Evolutionary conservation across 306 rosid genomes (phyloP), one percentile per base, ranked within the genome.

Genomic region (Casuarina equisetifolia): DNA sequence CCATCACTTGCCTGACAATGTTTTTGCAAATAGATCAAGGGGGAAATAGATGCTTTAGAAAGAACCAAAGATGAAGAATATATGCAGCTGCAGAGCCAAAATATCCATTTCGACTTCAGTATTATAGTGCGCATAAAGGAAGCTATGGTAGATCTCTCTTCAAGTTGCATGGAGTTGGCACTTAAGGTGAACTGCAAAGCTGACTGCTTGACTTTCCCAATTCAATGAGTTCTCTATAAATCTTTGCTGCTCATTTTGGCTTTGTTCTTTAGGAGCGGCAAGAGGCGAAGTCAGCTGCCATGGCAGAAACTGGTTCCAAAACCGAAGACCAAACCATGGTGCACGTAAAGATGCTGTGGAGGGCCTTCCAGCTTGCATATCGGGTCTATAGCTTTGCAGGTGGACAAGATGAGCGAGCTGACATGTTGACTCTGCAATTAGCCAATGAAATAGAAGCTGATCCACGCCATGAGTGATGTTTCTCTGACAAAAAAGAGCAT

Each of bases 391-490:
- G 76, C 78, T 84, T 84, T 50, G 85, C 88, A 6, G 88, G 88
- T 16, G 88, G 88, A 70, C 88, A 84, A 77, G 88, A 84, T 78
- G 88, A 84, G 66, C 70, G 88, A 43, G 88, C 88, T 13, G 88
- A 81, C 48, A 35, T 8, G 82, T 43, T 84, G 46, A 81, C 78
- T 19, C 52, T 6, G 35, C 76, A 81, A 75, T 74, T 84, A n/a
- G 88, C 88, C 2, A 71, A 59, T 8, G 83, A 81, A 74, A 81
- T 84, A 45, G 81, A 74, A 69, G 58, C 43, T 55, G 81, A 81
- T 70, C 82, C 81, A 54, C 54, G 48, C 6, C 58, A 63, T 2
- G 42, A 39, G 64, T 70, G 62, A 74, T 66, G 16, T 16, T 2
- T 40, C 3, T 2, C 15, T 32, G n/a, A 16, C 48, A 66, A 64